Conservation (phyloP, 345 rosid species). For the Noccaea caerulescens region DNA sequence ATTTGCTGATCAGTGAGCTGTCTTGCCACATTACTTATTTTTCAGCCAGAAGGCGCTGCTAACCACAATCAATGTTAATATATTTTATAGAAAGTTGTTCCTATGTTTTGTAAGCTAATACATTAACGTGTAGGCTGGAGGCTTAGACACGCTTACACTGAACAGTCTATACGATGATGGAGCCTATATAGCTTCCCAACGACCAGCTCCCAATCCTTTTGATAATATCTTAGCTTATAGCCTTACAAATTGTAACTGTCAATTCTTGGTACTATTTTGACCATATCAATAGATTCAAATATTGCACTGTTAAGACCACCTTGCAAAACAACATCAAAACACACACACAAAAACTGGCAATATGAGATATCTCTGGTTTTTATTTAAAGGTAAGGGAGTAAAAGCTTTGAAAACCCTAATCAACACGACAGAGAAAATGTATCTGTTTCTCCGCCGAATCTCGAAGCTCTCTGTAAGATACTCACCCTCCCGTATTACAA, state of each 20-base stretch:
- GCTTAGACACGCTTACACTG: slow-evolving; percentile 85
- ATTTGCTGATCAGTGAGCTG: slow-evolving; percentile 22
- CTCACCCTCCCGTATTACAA: too few relatives aligned
- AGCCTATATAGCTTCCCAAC: slow-evolving; percentile 85
- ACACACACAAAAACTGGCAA: not conserved
- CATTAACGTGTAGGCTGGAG: slow-evolving; percentile 74
- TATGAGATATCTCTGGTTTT: not conserved
- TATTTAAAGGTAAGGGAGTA: too few relatives aligned
- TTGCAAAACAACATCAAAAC: not conserved
- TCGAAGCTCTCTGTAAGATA: too few relatives aligned
- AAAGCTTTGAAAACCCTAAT: too few relatives aligned
- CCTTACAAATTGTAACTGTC: not conserved
- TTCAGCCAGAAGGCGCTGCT: slow-evolving; percentile 99
- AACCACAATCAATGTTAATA: slow-evolving; percentile 58
- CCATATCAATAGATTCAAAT: slow-evolving; percentile 12
- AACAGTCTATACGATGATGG: slow-evolving; percentile 85
- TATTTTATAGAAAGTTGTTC: too few relatives aligned
- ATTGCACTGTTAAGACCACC: too few relatives aligned
- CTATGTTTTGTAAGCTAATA: slow-evolving; percentile 2
- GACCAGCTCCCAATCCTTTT: slow-evolving; percentile 89
- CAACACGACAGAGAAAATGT: too few relatives aligned
- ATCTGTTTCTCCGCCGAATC: too few relatives aligned
- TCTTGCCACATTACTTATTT: slow-evolving; percentile 22
- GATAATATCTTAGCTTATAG: slow-evolving; percentile 32
- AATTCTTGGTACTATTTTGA: not conserved